These are phyloP conservation scores for Blastobotrys terrestris DNA, from an alignment of 805 yeast species.

Conservation along the genomic window DNA sequence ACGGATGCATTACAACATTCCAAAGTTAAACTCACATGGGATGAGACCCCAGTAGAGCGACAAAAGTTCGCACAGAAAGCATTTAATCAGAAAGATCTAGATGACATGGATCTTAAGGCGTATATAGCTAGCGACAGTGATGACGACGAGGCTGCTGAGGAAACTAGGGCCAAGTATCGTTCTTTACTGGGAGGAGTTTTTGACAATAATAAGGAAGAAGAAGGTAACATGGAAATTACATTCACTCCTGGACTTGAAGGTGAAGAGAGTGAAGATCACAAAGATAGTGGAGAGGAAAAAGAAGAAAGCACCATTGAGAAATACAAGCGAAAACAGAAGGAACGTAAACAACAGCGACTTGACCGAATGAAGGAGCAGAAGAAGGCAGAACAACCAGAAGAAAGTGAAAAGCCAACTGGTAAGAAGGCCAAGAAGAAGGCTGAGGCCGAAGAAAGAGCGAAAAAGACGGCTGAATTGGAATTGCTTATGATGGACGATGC, in stretches of 20 bases:
- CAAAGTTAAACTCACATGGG: slow-evolving; percentile 96
- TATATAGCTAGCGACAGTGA: slow-evolving; percentile 79
- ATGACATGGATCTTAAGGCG: slow-evolving; percentile 35
- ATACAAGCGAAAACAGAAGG: slow-evolving; percentile 83
- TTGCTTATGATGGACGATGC: slow-evolving; percentile 63
- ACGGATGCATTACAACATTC: slow-evolving; percentile 97
- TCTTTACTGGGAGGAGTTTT: slow-evolving; percentile 33
- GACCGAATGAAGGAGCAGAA: slow-evolving; percentile 62
- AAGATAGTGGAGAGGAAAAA: slow-evolving; percentile 35
- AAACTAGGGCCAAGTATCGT: slow-evolving; percentile 53
- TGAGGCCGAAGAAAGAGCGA: slow-evolving; percentile 29
- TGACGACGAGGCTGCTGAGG: slow-evolving; percentile 42
- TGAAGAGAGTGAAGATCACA: slow-evolving; percentile 29
- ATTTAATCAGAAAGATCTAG: slow-evolving; percentile 71
- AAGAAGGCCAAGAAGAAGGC: slow-evolving; percentile 15
- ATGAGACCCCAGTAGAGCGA: slow-evolving; percentile 93
- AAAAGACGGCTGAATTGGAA: slow-evolving; percentile 66
- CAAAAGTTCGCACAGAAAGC: slow-evolving; percentile 67
- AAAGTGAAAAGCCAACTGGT: slow-evolving; percentile 28
- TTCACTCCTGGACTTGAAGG: slow-evolving; percentile 80
- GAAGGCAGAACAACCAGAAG: slow-evolving; percentile 39
- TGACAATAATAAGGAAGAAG: slow-evolving; percentile 23
- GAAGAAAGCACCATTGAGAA: slow-evolving; percentile 75
- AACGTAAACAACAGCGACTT: slow-evolving; percentile 80
- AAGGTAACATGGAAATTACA: slow-evolving; percentile 89